These are phyloP conservation scores for Porphyra umbilicalis DNA, from an alignment of 31 red algal species.

Conservation along the genomic window DNA sequence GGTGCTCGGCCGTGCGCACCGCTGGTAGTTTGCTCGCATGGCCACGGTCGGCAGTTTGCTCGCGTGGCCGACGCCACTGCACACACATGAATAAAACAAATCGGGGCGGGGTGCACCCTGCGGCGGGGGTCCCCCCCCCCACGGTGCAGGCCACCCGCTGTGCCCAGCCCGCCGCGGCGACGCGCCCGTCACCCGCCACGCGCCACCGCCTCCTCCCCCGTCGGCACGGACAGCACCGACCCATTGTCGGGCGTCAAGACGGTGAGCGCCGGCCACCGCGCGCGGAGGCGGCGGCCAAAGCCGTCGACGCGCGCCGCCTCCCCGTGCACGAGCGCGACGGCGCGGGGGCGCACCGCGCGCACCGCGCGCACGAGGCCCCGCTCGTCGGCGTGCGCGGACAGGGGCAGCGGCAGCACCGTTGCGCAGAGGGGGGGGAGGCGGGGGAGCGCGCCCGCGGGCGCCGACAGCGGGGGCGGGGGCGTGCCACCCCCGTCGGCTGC, in stretches of 20 bases:
- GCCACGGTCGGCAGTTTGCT: no score
- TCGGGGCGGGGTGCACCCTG: no score
- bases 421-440: neutral
- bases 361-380: conserved; percentile 47
- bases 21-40: no score
- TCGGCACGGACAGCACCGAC: neutral
- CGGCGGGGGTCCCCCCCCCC: no score
- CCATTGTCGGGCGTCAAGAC: neutral
- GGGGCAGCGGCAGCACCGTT: conserved; percentile 26
- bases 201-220: no score
- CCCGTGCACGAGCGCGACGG: conserved; percentile 51
- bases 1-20: no score
- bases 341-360: conserved; percentile 13
- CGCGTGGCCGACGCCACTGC: no score
- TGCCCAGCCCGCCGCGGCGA: no score
- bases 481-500: no score
- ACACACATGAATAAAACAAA: no score
- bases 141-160: no score
- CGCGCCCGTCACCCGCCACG: neutral
- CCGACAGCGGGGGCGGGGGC: neutral
- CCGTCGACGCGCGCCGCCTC: conserved; percentile 23
- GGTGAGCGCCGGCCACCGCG: neutral
- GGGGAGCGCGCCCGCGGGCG: neutral
- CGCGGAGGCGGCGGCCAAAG: conserved; percentile 25
- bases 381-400: conserved; percentile 39